Percentiles rank a stretch among this genome's conserved stretches.
Conservation (phyloP, 805 yeast genomes). For the Candida multigemmis region DNA sequence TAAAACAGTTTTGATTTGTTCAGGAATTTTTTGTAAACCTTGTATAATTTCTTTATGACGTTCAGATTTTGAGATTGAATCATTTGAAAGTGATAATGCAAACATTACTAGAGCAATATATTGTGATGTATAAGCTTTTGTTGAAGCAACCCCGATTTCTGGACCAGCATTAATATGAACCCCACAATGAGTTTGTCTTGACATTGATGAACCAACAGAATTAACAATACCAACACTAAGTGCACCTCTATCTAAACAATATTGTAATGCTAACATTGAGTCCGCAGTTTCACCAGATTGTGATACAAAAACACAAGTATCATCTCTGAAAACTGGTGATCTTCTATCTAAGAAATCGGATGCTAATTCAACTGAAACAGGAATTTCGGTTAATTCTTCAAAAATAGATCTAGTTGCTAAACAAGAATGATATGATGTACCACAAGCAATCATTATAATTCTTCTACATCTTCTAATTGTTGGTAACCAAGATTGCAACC, state of each 20-base stretch:
- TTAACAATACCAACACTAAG: slow-evolving; percentile 96
- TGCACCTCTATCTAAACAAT: slow-evolving; percentile 95
- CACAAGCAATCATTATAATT: slow-evolving; percentile 97
- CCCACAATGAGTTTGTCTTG: slow-evolving; percentile 98
- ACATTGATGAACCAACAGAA: slow-evolving; percentile 93
- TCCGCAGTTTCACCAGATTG: slow-evolving; percentile 99
- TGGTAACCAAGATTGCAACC: slow-evolving; percentile 74
- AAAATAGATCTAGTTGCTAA: slow-evolving; percentile 92
- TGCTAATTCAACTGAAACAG: slow-evolving; percentile 87
- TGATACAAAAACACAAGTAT: slow-evolving; percentile 93
- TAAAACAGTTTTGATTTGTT: slow-evolving; percentile 74
- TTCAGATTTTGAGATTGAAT: slow-evolving; percentile 62
- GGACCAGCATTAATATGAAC: slow-evolving; percentile 99
- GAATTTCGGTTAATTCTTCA: slow-evolving; percentile 93
- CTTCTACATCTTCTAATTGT: slow-evolving; percentile 92
- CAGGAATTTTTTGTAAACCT: slow-evolving; percentile 78
- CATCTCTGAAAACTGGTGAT: slow-evolving; percentile 98
- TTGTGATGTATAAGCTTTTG: slow-evolving; percentile 98
- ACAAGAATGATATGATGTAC: slow-evolving; percentile 98
- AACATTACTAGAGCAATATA: slow-evolving; percentile 95
- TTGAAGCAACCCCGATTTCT: slow-evolving; percentile 98
- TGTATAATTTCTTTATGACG: slow-evolving; percentile 83
- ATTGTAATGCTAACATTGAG: slow-evolving; percentile 87
- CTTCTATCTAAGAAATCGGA: slow-evolving; percentile 91
- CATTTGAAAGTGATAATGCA: slow-evolving; percentile 91